A percentile compares a stretch with the other conserved stretches of the same genome.
Evolutionary conservation across 345 rosid genomes (phyloP).

Genomic region (Syzygium aromaticum): DNA sequence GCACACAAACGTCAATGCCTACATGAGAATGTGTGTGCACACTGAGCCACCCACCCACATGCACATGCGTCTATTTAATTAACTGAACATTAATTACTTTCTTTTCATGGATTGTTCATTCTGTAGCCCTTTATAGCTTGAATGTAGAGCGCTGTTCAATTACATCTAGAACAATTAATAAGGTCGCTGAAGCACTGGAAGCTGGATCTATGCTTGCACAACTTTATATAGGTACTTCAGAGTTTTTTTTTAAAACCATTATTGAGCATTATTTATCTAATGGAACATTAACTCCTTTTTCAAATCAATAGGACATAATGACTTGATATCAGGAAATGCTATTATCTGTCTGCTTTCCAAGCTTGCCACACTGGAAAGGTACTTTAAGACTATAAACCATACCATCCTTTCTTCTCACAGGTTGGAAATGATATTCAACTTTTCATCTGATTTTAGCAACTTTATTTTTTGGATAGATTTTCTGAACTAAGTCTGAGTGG

Average conservation of each 20-base stretch:
- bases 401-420: not conserved
- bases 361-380: slow-evolving; percentile 60
- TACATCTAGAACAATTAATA: slow-evolving; percentile 1
- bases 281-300: not conserved
- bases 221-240: slow-evolving; percentile 55
- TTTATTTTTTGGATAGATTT: slow-evolving; percentile 30
- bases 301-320: slow-evolving; percentile 54
- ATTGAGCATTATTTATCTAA: not conserved
- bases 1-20: not conserved
- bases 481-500: slow-evolving; percentile 76
- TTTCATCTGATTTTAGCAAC: not conserved
- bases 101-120: slow-evolving; percentile 2
- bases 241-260: not conserved
- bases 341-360: slow-evolving; percentile 52
- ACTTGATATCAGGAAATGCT: slow-evolving; percentile 54
- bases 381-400: not conserved
- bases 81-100: not conserved
- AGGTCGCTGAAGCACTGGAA: slow-evolving; percentile 23
- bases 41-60: not conserved
- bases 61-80: not conserved
- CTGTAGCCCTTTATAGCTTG: slow-evolving; percentile 69
- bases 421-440: slow-evolving; percentile 1
- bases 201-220: slow-evolving; percentile 54
- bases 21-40: not conserved
- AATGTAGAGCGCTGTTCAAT: slow-evolving; percentile 7